phyloP scores from a whole-genome alignment of 75 land plant species.

The Picea glauca region DNA sequence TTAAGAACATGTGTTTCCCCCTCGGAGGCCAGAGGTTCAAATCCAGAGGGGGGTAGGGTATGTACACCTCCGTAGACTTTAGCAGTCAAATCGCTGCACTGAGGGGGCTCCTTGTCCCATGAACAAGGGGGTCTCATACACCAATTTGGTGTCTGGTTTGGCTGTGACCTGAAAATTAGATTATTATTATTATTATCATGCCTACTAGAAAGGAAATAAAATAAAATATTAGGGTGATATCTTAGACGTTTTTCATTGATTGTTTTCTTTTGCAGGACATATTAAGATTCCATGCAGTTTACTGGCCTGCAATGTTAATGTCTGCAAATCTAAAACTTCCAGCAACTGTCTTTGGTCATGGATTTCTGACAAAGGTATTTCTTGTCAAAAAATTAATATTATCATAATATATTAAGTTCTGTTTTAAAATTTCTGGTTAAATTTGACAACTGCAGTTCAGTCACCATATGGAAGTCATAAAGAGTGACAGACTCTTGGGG shows the following conservation, averaged over 20 bases:
- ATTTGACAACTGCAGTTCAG: not conserved
- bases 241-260: not conserved
- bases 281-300: slow-evolving; percentile 97
- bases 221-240: not conserved
- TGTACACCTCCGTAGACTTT: too few species aligned
- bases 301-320: slow-evolving; percentile 99
- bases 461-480: not conserved
- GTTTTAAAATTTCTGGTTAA: not conserved
- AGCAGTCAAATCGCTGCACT: too few species aligned
- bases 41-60: too few species aligned
- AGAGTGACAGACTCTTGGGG: not conserved
- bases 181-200: not conserved
- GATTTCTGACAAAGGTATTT: slow-evolving; percentile 97
- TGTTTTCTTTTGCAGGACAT: slow-evolving; percentile 69
- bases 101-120: too few species aligned
- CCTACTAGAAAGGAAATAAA: not conserved
- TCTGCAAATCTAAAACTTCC: slow-evolving; percentile 89
- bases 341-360: slow-evolving; percentile 93
- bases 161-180: too few species aligned
- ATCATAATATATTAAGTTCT: not conserved
- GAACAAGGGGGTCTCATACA: too few species aligned
- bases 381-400: not conserved
- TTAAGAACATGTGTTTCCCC: too few species aligned
- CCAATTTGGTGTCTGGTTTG: too few species aligned
- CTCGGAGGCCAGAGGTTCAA: too few species aligned